Percentiles rank a stretch among this genome's conserved stretches.
These are phyloP conservation scores for Apiotrichum gracile DNA, from an alignment of 1,284 basidiomycete genomes.

Conservation along the genomic window DNA sequence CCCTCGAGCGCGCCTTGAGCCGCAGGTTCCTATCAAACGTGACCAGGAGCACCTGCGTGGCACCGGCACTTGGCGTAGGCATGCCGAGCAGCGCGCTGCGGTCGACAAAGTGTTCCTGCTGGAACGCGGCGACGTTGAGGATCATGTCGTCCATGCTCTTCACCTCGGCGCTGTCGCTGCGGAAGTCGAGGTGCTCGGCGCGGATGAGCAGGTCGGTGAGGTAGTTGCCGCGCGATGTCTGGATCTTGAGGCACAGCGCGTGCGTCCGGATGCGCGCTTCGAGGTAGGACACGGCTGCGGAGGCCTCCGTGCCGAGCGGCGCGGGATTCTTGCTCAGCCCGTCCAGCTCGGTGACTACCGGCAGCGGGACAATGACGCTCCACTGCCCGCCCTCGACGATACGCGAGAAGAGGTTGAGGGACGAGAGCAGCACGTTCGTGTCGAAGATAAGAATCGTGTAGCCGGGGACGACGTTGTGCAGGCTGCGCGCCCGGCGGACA, in stretches of 20 bases:
- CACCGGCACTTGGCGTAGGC: slow-evolving; percentile 22
- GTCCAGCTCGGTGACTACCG: slow-evolving; percentile 93
- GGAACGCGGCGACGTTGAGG: slow-evolving; percentile 83
- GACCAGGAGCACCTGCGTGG: slow-evolving; percentile 77
- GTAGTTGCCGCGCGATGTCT: slow-evolving; percentile 93
- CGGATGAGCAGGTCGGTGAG: slow-evolving; percentile 75
- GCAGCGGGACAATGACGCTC: slow-evolving; percentile 86
- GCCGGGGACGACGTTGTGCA: slow-evolving; percentile 60
- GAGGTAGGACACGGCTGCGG: slow-evolving; percentile 67
- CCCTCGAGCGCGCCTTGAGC: slow-evolving; percentile 42
- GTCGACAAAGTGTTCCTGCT: slow-evolving; percentile 85
- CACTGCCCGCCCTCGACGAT: slow-evolving; percentile 75
- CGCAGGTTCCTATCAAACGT: slow-evolving; percentile 79
- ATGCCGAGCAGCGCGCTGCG: slow-evolving; percentile 63
- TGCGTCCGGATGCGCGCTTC: slow-evolving; percentile 69
- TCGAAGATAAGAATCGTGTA: slow-evolving; percentile 89
- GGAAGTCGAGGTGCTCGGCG: slow-evolving; percentile 77
- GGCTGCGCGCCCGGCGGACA: not conserved
- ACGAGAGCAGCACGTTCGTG: slow-evolving; percentile 86
- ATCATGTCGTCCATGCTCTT: slow-evolving; percentile 93
- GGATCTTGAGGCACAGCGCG: slow-evolving; percentile 75
- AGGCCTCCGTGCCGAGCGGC: slow-evolving; percentile 60
- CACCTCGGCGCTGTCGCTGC: slow-evolving; percentile 36
- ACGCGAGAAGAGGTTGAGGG: slow-evolving; percentile 62
- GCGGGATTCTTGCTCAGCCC: slow-evolving; percentile 67